Conservation (phyloP, 2,329 filamentous ascomycete genomes). For the Botryosphaeria dothidea region DNA sequence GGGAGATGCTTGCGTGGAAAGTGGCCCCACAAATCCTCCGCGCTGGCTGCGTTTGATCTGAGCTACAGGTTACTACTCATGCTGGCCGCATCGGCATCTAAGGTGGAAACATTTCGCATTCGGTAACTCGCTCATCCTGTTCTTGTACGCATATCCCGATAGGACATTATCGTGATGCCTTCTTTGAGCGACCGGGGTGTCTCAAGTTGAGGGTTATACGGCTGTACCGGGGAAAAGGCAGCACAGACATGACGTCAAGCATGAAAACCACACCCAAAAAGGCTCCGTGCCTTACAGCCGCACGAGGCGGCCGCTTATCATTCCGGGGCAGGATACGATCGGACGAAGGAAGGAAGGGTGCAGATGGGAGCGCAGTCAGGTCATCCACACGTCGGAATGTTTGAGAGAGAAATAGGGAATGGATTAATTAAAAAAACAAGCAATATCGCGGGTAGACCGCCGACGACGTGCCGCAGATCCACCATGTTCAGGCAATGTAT, state of each 20-base stretch:
- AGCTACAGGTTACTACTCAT: neutral
- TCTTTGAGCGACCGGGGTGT: neutral
- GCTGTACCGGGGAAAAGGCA: neutral
- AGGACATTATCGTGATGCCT: neutral
- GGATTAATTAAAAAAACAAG: neutral
- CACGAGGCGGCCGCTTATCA: neutral
- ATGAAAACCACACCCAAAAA: neutral
- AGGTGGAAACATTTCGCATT: neutral
- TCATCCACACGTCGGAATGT: neutral
- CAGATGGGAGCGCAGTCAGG: neutral
- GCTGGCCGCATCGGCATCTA: neutral
- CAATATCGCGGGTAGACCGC: conserved; percentile 1
- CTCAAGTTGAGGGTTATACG: neutral
- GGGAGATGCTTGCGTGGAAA: neutral
- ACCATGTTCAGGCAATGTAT: neutral
- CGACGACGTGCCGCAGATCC: neutral
- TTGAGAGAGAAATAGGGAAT: neutral
- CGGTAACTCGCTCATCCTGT: neutral
- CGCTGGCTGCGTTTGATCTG: neutral
- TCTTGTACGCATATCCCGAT: neutral
- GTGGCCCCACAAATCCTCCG: neutral
- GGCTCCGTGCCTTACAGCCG: neutral
- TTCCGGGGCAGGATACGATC: neutral
- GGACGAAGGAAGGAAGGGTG: neutral
- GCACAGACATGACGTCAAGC: neutral